phyloP scores from a whole-genome alignment of 352 stramenopile species.

The Phytophthora quininea region DNA sequence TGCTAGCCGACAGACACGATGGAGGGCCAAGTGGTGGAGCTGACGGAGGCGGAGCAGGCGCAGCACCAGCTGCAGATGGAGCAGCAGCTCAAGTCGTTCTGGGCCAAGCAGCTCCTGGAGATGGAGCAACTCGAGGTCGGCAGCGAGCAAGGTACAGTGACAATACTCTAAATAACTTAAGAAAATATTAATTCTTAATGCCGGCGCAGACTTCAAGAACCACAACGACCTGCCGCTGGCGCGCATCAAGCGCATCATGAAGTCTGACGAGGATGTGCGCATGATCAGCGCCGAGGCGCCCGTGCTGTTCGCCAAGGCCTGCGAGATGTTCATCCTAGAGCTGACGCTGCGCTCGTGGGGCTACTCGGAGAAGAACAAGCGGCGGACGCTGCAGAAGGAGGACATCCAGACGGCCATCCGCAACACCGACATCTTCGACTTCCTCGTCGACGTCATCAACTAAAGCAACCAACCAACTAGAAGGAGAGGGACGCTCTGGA shows the following conservation, averaged over 20 bases:
- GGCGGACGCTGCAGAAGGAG: slow-evolving; percentile 97
- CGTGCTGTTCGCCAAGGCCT: slow-evolving; percentile 99
- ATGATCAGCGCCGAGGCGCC: slow-evolving; percentile 99
- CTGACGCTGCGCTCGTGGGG: slow-evolving; percentile 95
- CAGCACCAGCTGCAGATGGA: slow-evolving; percentile 89
- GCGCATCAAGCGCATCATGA: slow-evolving; percentile 99
- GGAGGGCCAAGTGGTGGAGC: slow-evolving; percentile 87
- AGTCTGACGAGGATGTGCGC: slow-evolving; percentile 97
- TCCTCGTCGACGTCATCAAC: slow-evolving; percentile 96
- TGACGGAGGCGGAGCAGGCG: slow-evolving; percentile 85
- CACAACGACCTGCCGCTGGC: slow-evolving; percentile 99
- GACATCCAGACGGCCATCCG: slow-evolving; percentile 98
- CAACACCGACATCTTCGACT: slow-evolving; percentile 99
- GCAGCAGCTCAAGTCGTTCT: slow-evolving; percentile 93
- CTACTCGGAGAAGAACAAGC: slow-evolving; percentile 90
- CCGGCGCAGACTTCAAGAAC: slow-evolving; percentile 96
- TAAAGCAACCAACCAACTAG: slow-evolving; percentile 82
- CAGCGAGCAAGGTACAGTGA: slow-evolving; percentile 90
- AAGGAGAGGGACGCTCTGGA: background rate
- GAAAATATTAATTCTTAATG: background rate
- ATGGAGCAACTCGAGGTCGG: slow-evolving; percentile 93
- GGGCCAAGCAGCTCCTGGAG: slow-evolving; percentile 91
- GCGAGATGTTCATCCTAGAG: slow-evolving; percentile 99
- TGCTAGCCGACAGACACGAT: slow-evolving; percentile 34
- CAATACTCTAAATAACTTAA: too few relatives aligned